Evolutionary conservation across 805 yeast species (phyloP).

Genomic region (Geotrichum ghanense): DNA sequence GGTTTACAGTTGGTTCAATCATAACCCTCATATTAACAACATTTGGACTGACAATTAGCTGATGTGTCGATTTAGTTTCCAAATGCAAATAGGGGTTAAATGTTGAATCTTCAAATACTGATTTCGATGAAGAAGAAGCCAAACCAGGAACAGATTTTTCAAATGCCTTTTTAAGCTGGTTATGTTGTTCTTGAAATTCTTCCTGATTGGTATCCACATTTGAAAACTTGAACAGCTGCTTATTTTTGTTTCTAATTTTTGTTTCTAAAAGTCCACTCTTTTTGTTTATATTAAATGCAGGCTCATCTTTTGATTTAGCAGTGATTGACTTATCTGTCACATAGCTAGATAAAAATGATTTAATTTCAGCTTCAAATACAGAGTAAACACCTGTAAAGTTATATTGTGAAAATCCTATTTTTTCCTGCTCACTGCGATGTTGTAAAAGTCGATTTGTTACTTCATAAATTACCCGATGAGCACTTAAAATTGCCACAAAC

Average conservation of each 20-base stretch:
- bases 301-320: slow-evolving; percentile 6
- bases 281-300: slow-evolving; percentile 22
- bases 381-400: slow-evolving; percentile 34
- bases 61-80: slow-evolving; percentile 47
- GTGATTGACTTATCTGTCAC: slow-evolving; percentile 14
- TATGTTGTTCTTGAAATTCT: slow-evolving; percentile 19
- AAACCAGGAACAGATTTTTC: slow-evolving; percentile 67
- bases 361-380: slow-evolving; percentile 32
- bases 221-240: slow-evolving; percentile 16
- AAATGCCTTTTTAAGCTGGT: slow-evolving; percentile 34
- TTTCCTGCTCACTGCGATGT: slow-evolving; percentile 9
- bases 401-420: slow-evolving; percentile 19
- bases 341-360: slow-evolving; percentile 29
- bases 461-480: slow-evolving; percentile 55
- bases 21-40: slow-evolving; percentile 73
- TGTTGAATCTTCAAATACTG: slow-evolving; percentile 25
- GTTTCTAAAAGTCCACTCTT: neutral
- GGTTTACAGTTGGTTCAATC: slow-evolving; percentile 59
- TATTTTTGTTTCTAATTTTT: slow-evolving; percentile 7
- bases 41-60: slow-evolving; percentile 55
- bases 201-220: slow-evolving; percentile 22
- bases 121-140: slow-evolving; percentile 19
- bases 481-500: slow-evolving; percentile 51
- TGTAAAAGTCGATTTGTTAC: slow-evolving; percentile 25
- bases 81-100: slow-evolving; percentile 43